Evolutionary conservation across 176 grass and related monocot genomes (phyloP).

Genomic region (Oryza meridionalis): DNA sequence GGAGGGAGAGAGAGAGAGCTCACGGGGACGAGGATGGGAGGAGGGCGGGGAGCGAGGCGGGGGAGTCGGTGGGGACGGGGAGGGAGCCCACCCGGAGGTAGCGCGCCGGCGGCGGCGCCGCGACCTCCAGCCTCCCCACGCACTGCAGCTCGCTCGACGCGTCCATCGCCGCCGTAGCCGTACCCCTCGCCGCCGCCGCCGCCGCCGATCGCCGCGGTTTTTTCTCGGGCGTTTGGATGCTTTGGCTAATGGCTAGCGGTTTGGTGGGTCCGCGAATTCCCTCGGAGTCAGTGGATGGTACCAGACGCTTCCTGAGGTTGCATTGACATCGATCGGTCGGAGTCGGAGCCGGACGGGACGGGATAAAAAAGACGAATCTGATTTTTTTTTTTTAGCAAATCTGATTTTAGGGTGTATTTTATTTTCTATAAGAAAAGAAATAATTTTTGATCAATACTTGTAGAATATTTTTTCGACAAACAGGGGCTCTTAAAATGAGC

Average conservation of each 20-base stretch:
- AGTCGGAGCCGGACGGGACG: too few relatives aligned
- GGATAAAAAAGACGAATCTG: too few relatives aligned
- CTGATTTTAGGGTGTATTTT: too few relatives aligned
- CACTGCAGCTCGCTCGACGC: slow-evolving; percentile 72
- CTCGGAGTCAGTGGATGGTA: slow-evolving; percentile 6
- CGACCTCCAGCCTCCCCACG: slow-evolving; percentile 87
- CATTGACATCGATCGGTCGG: background rate
- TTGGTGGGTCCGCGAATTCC: slow-evolving; percentile 7
- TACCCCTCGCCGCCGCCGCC: slow-evolving; percentile 10
- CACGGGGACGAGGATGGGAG: slow-evolving; percentile 75
- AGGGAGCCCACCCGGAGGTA: slow-evolving; percentile 91
- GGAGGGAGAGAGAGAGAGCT: background rate
- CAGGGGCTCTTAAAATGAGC: too few relatives aligned
- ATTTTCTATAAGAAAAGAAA: too few relatives aligned
- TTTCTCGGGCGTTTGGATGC: slow-evolving; percentile 8
- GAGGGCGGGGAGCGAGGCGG: slow-evolving; percentile 67
- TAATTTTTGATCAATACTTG: too few relatives aligned
- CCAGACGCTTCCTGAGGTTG: slow-evolving; percentile 22
- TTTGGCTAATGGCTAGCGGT: background rate
- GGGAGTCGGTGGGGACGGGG: slow-evolving; percentile 85
- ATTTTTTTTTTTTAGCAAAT: too few relatives aligned
- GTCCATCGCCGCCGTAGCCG: slow-evolving; percentile 55
- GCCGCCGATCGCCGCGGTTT: slow-evolving; percentile 30
- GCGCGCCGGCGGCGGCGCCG: slow-evolving; percentile 71
- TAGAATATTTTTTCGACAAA: too few relatives aligned